Percentiles rank a stretch among this genome's conserved stretches.
These are phyloP conservation scores for Tuber umbilicatum DNA, from an alignment of 495 filamentous ascomycete species.

Conservation along the genomic window DNA sequence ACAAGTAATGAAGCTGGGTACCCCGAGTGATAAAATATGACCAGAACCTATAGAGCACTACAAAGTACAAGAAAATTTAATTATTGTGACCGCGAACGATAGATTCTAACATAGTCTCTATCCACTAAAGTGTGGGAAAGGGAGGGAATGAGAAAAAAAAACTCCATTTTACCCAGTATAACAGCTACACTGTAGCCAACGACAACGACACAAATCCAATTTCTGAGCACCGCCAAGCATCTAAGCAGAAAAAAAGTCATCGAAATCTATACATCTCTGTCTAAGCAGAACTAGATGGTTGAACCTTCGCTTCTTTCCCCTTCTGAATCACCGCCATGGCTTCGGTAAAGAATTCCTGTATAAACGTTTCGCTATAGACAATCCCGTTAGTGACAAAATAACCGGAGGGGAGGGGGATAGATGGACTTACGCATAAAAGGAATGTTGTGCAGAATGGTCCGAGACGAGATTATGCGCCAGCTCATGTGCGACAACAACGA, in stretches of 20 bases:
- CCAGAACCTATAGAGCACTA: not conserved
- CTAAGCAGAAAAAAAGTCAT: not conserved
- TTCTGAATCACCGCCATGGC: constrained; percentile 19
- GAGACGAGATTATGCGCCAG: constrained; percentile 84
- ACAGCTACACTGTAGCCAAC: not conserved
- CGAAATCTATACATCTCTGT: not conserved
- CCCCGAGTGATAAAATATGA: not conserved
- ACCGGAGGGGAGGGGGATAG: not conserved
- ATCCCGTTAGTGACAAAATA: not conserved
- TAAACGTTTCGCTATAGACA: constrained; percentile 32
- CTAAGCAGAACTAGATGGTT: constrained; percentile 2
- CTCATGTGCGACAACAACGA: constrained; percentile 84
- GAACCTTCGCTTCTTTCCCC: not conserved
- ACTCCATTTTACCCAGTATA: not conserved
- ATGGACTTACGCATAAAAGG: constrained; percentile 66
- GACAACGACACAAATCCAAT: not conserved
- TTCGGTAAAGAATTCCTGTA: constrained; percentile 37
- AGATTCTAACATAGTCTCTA: not conserved
- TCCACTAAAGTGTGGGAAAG: not conserved
- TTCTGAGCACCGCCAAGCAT: not conserved
- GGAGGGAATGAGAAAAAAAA: not conserved
- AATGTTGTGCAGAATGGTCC: constrained; percentile 74
- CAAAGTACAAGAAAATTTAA: not conserved
- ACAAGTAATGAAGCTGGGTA: not conserved
- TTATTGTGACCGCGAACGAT: not conserved